Base-by-base conservation (phyloP, 257 asterid genomes). In the Solanum bulbocastanum region DNA sequence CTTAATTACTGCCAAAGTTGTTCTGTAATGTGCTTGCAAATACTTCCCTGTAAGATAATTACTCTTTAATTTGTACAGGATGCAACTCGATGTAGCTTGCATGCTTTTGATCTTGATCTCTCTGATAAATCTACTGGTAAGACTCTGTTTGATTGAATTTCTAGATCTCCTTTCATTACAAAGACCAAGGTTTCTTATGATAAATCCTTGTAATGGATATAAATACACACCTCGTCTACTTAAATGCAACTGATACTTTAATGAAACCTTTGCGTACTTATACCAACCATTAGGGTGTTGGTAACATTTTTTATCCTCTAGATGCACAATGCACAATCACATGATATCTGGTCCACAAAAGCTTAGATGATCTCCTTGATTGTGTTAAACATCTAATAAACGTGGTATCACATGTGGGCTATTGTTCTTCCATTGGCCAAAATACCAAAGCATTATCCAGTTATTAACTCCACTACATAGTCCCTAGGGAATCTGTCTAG, bases 51-150 rank as follows among this genome's bases (percentile, higher is more conserved):
- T 42, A 79, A 79, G 84, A 49, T 32, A 5, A 39, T 18, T 30
- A 81, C 85, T 46, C 68, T 81, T 81, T 81, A 15, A 27, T 49
- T 44, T 79, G 39, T 27, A 27, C 33, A 81, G 85, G 85, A 30
- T 46, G 68, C 68, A 27, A 30, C 85, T 49, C 6, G 42, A 11
- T 68, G 30, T 46, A 81, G 85, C 85, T 94, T 95, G 92, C 98
- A 95, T 90, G 98, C 94, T 87, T 96, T 89, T 89, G 97, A 94
- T 89, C 94, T 94, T 83, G 98, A 94, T 85, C 89, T 89, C 81
- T 84, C 86, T 6, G 86, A 88, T 84, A 92, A 94, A 88, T 89
- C 94, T 86, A 86, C 91, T 82, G 94, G 98, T 95, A 84, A 92
- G 96, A 46, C 65, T 49, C 62, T 49, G 30, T 27, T 46, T 36